Conservation (phyloP, 768 basidiomycete species). For the Psilocybe subaeruginosa region DNA sequence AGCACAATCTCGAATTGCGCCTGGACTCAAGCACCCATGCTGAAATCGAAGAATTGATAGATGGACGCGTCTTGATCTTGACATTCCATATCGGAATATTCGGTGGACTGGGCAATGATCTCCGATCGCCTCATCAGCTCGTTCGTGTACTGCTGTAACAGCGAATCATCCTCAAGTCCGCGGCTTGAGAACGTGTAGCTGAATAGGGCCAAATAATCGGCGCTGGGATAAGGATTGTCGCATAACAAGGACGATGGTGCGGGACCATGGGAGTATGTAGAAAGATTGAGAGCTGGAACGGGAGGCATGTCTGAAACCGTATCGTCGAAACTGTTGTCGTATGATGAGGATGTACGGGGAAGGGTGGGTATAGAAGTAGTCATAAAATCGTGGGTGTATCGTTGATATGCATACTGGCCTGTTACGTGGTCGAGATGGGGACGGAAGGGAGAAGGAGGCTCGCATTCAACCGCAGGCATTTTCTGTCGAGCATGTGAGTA, state of each 20-base stretch:
- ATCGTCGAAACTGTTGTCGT: too few species aligned
- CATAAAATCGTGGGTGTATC: neutral
- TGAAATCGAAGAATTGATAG: neutral
- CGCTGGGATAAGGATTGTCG: too few species aligned
- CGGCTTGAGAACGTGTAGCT: neutral
- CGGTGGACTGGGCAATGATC: neutral
- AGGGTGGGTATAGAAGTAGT: neutral
- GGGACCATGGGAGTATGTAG: neutral
- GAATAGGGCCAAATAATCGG: too few species aligned
- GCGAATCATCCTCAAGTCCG: neutral
- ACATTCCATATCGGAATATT: neutral
- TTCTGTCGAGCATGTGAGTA: neutral
- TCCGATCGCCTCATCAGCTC: neutral
- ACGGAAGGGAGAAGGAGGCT: neutral
- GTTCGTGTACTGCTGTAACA: neutral
- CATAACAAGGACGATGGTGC: neutral
- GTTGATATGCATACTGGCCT: constrained; percentile 19
- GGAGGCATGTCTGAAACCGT: too few species aligned
- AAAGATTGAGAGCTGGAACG: neutral
- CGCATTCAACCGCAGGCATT: neutral
- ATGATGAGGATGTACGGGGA: neutral
- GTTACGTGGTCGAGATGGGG: constrained; percentile 21
- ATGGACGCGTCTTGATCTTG: neutral
- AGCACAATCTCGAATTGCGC: too few species aligned
- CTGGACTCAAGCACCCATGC: too few species aligned